Conservation (phyloP, 495 filamentous ascomycete genomes). For the Astrocystis sublimbata region DNA sequence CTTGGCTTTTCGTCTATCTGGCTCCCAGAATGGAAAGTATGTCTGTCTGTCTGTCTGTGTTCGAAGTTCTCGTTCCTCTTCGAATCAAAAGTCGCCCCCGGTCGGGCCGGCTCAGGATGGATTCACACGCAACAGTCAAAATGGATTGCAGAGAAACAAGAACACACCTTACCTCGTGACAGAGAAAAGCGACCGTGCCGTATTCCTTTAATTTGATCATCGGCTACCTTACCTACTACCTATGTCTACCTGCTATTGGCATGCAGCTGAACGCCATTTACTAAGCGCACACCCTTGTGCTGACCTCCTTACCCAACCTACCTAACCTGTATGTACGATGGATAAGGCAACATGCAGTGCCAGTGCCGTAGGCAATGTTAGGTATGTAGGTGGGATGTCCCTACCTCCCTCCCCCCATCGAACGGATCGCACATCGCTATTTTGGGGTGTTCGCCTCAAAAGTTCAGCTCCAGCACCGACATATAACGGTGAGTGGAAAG, state of each 20-base stretch:
- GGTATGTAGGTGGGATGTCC: background rate
- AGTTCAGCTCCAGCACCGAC: background rate
- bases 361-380: background rate
- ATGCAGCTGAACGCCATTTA: background rate
- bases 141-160: slow-evolving; percentile 3
- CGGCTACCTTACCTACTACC: background rate
- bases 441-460: slow-evolving; percentile 7
- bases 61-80: background rate
- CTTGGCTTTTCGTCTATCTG: slow-evolving; percentile 9
- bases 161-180: too few species aligned
- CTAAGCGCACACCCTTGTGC: slow-evolving; percentile 10
- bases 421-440: slow-evolving; percentile 6
- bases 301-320: too few species aligned
- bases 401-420: slow-evolving; percentile 16
- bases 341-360: slow-evolving; percentile 10
- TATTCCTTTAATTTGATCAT: background rate
- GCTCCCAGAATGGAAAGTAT: background rate
- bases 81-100: slow-evolving; percentile 7
- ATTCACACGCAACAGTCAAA: background rate
- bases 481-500: slow-evolving; percentile 8
- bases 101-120: background rate
- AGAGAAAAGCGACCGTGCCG: background rate
- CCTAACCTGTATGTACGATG: background rate
- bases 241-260: background rate
- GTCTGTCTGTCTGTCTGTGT: too few species aligned